These are phyloP conservation scores for Leersia perrieri DNA, from an alignment of 176 grass and related monocot species.

Conservation along the genomic window DNA sequence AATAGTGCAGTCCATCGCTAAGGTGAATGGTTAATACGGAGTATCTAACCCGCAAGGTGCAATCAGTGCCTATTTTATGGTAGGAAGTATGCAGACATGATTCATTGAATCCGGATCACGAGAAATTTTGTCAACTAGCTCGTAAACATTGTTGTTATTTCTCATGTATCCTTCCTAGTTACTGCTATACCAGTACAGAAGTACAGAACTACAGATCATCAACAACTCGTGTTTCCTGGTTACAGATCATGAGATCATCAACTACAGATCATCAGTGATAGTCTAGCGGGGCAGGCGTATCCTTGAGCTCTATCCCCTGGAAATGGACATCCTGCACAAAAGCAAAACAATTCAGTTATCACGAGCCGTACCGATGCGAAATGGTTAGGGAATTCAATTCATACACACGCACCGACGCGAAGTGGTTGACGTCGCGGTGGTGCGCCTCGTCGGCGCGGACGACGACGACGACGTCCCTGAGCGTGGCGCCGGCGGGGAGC, in stretches of 20 bases:
- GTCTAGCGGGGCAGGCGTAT: constrained; percentile 58
- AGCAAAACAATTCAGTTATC: constrained; percentile 24
- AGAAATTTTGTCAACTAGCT: not conserved
- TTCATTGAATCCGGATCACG: not conserved
- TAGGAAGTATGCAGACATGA: not conserved
- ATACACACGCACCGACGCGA: constrained; percentile 57
- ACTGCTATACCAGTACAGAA: too few species aligned
- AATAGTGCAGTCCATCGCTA: not conserved
- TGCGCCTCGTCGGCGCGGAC: constrained; percentile 78
- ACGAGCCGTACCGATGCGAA: not conserved
- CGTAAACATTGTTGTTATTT: not conserved
- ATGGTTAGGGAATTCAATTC: not conserved
- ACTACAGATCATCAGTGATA: constrained; percentile 69
- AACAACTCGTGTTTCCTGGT: not conserved
- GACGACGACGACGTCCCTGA: constrained; percentile 63
- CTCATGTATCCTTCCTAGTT: not conserved
- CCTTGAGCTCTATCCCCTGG: constrained; percentile 64
- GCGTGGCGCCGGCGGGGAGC: constrained; percentile 51
- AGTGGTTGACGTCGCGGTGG: constrained; percentile 89
- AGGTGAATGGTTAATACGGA: not conserved
- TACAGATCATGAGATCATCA: too few species aligned
- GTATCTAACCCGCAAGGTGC: not conserved
- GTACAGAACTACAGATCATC: not conserved
- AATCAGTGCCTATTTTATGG: not conserved
- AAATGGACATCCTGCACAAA: constrained; percentile 69